These are phyloP conservation scores for Aspergillus neoniger DNA, from an alignment of 2,329 filamentous ascomycete species.

Conservation along the genomic window DNA sequence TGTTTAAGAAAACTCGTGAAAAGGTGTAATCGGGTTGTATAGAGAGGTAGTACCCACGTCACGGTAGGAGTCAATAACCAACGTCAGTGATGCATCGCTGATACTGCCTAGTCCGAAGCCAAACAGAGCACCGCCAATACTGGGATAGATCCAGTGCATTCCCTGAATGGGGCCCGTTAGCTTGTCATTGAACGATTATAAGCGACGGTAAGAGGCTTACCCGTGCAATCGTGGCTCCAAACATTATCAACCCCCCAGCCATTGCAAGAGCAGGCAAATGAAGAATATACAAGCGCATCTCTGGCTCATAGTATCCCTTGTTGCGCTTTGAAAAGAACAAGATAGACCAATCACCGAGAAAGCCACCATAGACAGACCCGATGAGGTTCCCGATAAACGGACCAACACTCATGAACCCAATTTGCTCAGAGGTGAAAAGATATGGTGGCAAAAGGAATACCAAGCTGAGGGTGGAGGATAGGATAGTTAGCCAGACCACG, in stretches of 20 bases:
- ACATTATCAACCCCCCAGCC: conserved; percentile 48
- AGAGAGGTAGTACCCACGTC: conserved; percentile 28
- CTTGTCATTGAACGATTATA: background rate
- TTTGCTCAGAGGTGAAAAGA: conserved; percentile 32
- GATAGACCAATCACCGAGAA: conserved; percentile 43
- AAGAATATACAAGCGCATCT: conserved; percentile 48
- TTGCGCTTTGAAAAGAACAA: conserved; percentile 48
- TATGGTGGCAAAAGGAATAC: conserved; percentile 41
- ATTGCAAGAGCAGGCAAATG: conserved; percentile 41
- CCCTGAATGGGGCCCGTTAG: conserved; percentile 29
- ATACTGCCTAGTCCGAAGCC: conserved; percentile 44
- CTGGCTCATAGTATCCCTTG: conserved; percentile 51
- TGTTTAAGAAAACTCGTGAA: background rate
- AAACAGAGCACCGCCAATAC: conserved; percentile 40
- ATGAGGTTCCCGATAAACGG: conserved; percentile 46
- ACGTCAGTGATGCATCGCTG: conserved; percentile 39
- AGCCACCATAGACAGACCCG: conserved; percentile 44
- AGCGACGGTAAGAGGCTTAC: conserved; percentile 27
- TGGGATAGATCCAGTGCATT: conserved; percentile 48
- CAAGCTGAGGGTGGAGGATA: conserved; percentile 35
- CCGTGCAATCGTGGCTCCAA: conserved; percentile 39
- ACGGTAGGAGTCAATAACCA: conserved; percentile 42
- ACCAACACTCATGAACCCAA: conserved; percentile 36
- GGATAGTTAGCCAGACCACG: conserved; percentile 39
- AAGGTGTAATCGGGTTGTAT: background rate